Base-by-base conservation (phyloP, 2,329 filamentous ascomycete genomes). In the Arthrobotrys iridis region DNA sequence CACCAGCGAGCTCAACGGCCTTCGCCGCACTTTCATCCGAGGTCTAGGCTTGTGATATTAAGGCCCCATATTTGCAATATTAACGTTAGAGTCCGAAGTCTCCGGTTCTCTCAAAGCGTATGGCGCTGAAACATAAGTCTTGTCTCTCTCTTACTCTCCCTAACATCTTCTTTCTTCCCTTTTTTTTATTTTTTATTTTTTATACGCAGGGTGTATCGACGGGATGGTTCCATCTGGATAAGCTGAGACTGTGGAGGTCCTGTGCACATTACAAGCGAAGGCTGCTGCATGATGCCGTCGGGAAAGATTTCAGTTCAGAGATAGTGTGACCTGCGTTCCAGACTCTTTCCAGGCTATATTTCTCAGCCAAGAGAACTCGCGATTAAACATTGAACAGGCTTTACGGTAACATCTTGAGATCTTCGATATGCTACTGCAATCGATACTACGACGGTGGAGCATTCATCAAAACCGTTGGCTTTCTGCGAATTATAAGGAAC, bases 121-220 rank as follows among this genome's bases (percentile, higher is more conserved):
- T 68, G 64, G 64, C 52, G 30, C 18, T 68, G 64, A 68, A 68
- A 68, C 64, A 60, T n/a, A n/a, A n/a, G n/a, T n/a, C n/a, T n/a
- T n/a, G n/a, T n/a, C n/a, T n/a, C n/a, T n/a, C n/a, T n/a, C n/a
- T n/a, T n/a, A n/a, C n/a, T n/a, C n/a, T n/a, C n/a, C n/a, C n/a
- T n/a, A n/a, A n/a, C n/a, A n/a, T n/a, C n/a, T n/a, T n/a, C n/a
- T n/a, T n/a, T n/a, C n/a, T n/a, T n/a, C n/a, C n/a, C n/a, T n/a
- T n/a, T n/a, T n/a, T n/a, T n/a, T n/a, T n/a, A n/a, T n/a, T n/a
- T n/a, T n/a, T 52, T 60, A 43, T 18, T 20, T 18, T 8, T n/a
- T 13, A 24, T 30, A n/a, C 35, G 30, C 48, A 33, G 46, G 35
- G 30, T 18, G 8, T 55, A 15, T 52, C 26, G 15, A 55, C 65